Conservation (phyloP, 306 rosid species). For the Luffa aegyptiaca region DNA sequence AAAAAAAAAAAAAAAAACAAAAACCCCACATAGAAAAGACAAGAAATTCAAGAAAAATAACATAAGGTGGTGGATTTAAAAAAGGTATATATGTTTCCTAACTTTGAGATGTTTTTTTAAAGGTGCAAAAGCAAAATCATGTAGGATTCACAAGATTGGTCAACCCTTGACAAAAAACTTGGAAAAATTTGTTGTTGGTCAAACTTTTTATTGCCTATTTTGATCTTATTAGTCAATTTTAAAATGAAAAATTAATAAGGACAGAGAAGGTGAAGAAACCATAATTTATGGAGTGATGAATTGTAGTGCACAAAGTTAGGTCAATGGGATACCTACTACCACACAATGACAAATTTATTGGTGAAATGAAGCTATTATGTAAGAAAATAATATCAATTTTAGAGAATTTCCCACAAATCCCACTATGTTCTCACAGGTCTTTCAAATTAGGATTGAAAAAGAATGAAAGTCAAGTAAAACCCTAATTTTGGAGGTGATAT, state of each 20-base stretch:
- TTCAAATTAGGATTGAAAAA: neutral
- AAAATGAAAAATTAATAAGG: neutral
- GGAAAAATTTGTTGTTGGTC: constrained; percentile 28
- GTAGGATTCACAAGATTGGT: constrained; percentile 29
- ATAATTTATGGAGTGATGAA: constrained; percentile 2
- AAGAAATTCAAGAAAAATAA: constrained; percentile 1
- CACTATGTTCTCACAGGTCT: too few species aligned
- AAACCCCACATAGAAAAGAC: neutral
- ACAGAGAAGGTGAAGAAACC: neutral
- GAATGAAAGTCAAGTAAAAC: neutral
- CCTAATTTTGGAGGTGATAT: neutral
- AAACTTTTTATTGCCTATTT: neutral
- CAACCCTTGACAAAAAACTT: constrained; percentile 17
- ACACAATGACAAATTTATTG: constrained; percentile 3
- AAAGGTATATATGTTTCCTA: neutral
- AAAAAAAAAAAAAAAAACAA: neutral
- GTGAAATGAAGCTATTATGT: neutral
- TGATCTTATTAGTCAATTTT: constrained; percentile 26
- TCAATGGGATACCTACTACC: constrained; percentile 16
- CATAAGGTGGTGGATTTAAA: neutral
- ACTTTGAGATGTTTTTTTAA: neutral
- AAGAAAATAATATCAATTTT: neutral
- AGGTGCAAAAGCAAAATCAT: constrained; percentile 27
- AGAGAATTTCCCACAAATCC: neutral
- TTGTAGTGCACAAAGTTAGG: constrained; percentile 29